Evolutionary conservation across 108 stramenopile species (phyloP).

Genomic region (Skeletonema marinoi): DNA sequence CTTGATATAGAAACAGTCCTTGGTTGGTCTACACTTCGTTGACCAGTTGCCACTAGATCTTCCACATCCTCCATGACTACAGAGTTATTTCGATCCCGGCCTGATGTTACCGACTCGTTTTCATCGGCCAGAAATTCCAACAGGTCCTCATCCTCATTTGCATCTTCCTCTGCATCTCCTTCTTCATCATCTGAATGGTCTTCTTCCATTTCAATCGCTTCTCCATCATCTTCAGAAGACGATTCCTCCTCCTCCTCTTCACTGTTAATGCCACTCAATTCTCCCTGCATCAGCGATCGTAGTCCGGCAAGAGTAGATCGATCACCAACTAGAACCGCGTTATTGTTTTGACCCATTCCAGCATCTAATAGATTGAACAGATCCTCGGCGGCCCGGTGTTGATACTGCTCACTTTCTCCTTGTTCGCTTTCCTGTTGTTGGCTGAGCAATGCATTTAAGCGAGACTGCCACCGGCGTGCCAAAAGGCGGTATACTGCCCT

Average conservation of each 20-base stretch:
- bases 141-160: conserved; percentile 26
- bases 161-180: background rate
- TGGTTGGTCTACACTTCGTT: conserved; percentile 36
- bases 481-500: conserved; percentile 65
- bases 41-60: background rate
- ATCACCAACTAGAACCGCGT: conserved; percentile 10
- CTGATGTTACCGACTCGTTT: conserved; percentile 13
- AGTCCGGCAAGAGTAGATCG: conserved; percentile 27
- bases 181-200: conserved; percentile 4
- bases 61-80: conserved; percentile 47
- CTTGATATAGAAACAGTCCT: conserved; percentile 53
- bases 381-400: conserved; percentile 30
- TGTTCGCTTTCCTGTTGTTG: conserved; percentile 15
- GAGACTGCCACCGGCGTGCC: conserved; percentile 70
- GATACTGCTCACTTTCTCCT: conserved; percentile 16
- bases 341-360: conserved; percentile 13
- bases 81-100: conserved; percentile 30
- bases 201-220: conserved; percentile 38
- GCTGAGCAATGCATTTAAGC: conserved; percentile 47
- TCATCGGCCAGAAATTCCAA: conserved; percentile 27
- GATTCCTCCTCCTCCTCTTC: conserved; percentile 22
- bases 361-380: conserved; percentile 21
- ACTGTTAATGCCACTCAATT: conserved; percentile 33
- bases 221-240: conserved; percentile 18
- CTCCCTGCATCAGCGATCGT: conserved; percentile 29